These are phyloP conservation scores for Calonectria naviculata DNA, from an alignment of 2,329 filamentous ascomycete genomes.

Conservation along the genomic window DNA sequence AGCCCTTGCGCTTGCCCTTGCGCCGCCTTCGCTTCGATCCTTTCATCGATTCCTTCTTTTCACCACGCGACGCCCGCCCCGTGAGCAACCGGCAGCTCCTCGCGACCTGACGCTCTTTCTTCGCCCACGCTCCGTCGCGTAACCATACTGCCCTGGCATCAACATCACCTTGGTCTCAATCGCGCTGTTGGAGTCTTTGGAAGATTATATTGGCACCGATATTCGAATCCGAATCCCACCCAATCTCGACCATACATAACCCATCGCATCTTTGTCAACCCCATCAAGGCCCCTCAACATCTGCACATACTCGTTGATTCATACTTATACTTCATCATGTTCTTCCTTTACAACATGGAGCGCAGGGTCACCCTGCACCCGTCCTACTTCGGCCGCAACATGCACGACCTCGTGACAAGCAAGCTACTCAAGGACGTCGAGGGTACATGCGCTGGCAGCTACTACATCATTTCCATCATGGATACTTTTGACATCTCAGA, in stretches of 20 bases:
- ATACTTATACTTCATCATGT: conserved; percentile 69
- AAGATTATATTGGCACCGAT: background rate
- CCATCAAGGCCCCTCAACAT: conserved; percentile 1
- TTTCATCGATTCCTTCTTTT: conserved; percentile 5
- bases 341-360: conserved; percentile 98
- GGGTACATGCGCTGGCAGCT: conserved; percentile 93
- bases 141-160: background rate
- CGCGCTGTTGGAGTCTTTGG: background rate
- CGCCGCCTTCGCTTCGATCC: conserved; percentile 13
- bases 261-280: conserved; percentile 7
- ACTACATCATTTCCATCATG: conserved; percentile 98
- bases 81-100: conserved; percentile 10
- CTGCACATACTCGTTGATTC: conserved; percentile 15
- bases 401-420: conserved; percentile 89
- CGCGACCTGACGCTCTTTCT: background rate
- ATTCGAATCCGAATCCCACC: background rate
- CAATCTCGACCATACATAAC: background rate
- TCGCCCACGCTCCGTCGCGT: background rate
- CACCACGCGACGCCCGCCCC: conserved; percentile 16
- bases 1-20: conserved; percentile 14
- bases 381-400: conserved; percentile 95
- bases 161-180: background rate
- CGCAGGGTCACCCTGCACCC: conserved; percentile 95
- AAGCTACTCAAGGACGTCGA: conserved; percentile 94
- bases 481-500: conserved; percentile 96